These are phyloP conservation scores for Saturnispora halmiae DNA, from an alignment of 805 yeast genomes.

Conservation along the genomic window DNA sequence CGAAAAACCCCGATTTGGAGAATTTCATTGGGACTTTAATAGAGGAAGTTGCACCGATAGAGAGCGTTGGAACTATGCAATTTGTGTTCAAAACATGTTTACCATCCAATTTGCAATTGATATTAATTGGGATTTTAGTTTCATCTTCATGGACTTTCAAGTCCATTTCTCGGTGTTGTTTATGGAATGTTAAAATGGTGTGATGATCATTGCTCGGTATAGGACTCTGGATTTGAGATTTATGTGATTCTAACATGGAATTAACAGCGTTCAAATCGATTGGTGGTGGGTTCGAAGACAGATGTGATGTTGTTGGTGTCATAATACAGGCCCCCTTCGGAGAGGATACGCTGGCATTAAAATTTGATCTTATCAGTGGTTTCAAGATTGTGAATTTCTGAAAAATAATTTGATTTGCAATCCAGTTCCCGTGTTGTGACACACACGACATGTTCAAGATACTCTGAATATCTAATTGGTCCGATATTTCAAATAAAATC, in stretches of 20 bases:
- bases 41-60: not conserved
- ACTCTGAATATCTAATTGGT: not conserved
- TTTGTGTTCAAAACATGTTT: not conserved
- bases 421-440: not conserved
- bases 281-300: not conserved
- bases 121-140: constrained; percentile 8
- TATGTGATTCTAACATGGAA: not conserved
- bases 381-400: not conserved
- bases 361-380: not conserved
- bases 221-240: too few relatives aligned
- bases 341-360: constrained; percentile 14
- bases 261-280: not conserved
- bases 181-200: not conserved
- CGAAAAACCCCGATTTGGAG: constrained; percentile 3
- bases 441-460: not conserved
- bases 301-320: not conserved
- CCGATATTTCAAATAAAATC: not conserved
- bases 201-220: not conserved
- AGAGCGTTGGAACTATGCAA: not conserved
- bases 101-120: not conserved
- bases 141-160: constrained; percentile 22
- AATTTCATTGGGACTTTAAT: not conserved
- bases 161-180: not conserved
- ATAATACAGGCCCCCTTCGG: constrained; percentile 14
- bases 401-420: not conserved